Percentiles rank a stretch among this genome's conserved stretches.
Evolutionary conservation across 2,329 filamentous ascomycete species (phyloP).

Genomic region (Apiospora pterosperma): DNA sequence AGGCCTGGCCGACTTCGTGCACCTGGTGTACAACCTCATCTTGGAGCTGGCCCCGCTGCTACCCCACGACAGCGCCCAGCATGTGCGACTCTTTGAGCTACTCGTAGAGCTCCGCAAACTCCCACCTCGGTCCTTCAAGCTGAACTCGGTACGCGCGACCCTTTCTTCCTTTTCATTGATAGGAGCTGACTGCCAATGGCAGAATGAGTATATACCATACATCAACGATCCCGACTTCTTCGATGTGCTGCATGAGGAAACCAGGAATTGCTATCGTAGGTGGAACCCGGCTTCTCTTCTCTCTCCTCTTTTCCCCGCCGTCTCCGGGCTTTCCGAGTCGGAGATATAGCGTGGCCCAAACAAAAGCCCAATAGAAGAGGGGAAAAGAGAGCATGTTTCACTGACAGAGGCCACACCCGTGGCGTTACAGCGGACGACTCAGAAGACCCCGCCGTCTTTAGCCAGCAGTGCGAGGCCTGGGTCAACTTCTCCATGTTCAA

Average conservation of each 20-base stretch:
- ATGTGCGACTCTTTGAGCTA: conserved; percentile 2
- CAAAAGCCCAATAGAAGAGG: background rate
- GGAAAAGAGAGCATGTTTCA: background rate
- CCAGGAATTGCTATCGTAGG: background rate
- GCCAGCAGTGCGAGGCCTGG: background rate
- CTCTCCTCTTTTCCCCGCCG: background rate
- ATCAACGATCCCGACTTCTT: conserved; percentile 5
- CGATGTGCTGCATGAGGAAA: conserved; percentile 3
- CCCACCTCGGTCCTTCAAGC: background rate
- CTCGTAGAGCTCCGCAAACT: conserved; percentile 3
- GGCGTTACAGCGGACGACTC: background rate
- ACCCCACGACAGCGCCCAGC: conserved; percentile 1
- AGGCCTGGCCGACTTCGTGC: conserved; percentile 4
- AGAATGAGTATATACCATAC: conserved; percentile 1
- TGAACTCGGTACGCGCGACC: background rate
- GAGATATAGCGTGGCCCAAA: background rate
- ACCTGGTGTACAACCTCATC: conserved; percentile 6
- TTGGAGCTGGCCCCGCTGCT: conserved; percentile 5
- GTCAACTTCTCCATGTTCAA: conserved; percentile 4
- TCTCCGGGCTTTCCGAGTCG: background rate
- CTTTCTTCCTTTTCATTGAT: background rate
- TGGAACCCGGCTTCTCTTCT: background rate
- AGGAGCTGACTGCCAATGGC: background rate
- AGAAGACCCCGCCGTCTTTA: background rate
- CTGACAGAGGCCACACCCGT: background rate